Base-by-base conservation (phyloP, 2,329 filamentous ascomycete species). In the Cercospora zeina region DNA sequence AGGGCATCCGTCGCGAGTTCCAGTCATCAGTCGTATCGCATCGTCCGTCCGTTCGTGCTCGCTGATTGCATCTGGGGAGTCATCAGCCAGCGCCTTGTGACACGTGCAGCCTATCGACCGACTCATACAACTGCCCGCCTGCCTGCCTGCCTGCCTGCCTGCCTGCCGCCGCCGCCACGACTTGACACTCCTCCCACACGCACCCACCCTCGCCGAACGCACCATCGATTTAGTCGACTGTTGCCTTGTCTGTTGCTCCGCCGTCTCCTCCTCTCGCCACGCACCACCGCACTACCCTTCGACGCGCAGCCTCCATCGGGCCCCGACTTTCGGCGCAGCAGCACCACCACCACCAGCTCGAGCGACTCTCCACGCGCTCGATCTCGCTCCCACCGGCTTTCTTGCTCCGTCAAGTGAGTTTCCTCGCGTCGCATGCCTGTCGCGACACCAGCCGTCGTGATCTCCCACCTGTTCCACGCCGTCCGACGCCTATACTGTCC, bases 331-430 rank as follows among this genome's bases (percentile, higher is more conserved):
- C 58, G 49, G 49, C 49, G 27, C 37, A 49, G 21, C 54, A 45
- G 16, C 39, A 45, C 16, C 39, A 45, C 16, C 39, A 45, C 16
- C 39, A 51, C 47, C 47, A 10, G 53, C 56, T 49, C 63, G 57
- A 63, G 61, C 61, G 58, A 55, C 62, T 49, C 57, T 51, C 61
- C 55, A 62, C 65, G 55, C 65, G 62, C 61, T 60, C 53, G 56
- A 24, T 54, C 58, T 54, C 54, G 36, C 34, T 33, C 47, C 36
- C 50, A 62, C 58, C 64, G 67, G 71, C 71, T 72, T 72, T 73
- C 71, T 73, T 73, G 71, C 67, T 39, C 55, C 50, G 69, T 68
- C 71, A 74, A 73, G 72, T 74, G 60, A 69, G 72, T 74, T 45
- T 24, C 30, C 54, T 58, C 69, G 70, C 71, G 61, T 71, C 59